Evolutionary conservation across 768 basidiomycete species (phyloP).

Genomic region (Tremella yokohamensis): DNA sequence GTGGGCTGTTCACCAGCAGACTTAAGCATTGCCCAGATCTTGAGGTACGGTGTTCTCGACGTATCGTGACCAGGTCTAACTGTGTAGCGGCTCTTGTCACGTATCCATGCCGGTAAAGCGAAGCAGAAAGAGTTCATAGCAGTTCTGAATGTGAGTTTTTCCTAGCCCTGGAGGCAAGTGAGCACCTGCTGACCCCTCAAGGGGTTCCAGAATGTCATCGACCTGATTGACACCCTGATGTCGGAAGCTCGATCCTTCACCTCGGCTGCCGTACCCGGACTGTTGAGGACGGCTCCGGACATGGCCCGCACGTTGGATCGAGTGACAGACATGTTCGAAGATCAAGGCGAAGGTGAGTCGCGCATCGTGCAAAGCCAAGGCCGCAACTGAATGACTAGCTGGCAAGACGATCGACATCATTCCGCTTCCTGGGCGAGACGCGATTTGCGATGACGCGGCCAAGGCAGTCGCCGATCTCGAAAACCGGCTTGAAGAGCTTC

Average conservation of each 20-base stretch:
- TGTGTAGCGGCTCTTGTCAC: slow-evolving; percentile 84
- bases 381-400: neutral
- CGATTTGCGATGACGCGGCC: slow-evolving; percentile 73
- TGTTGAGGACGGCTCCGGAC: slow-evolving; percentile 79
- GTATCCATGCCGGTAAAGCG: slow-evolving; percentile 89
- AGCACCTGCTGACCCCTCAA: slow-evolving; percentile 1
- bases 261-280: slow-evolving; percentile 68
- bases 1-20: slow-evolving; percentile 67
- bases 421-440: slow-evolving; percentile 80
- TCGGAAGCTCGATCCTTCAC: slow-evolving; percentile 69
- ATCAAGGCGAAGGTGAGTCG: slow-evolving; percentile 40
- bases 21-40: slow-evolving; percentile 78
- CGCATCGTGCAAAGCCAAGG: neutral
- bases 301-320: slow-evolving; percentile 60
- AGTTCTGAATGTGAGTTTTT: slow-evolving; percentile 63
- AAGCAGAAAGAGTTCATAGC: slow-evolving; percentile 81
- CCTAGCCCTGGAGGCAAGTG: neutral
- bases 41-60: slow-evolving; percentile 26
- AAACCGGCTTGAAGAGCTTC: slow-evolving; percentile 63
- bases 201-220: slow-evolving; percentile 66
- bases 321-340: slow-evolving; percentile 67
- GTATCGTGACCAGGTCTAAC: slow-evolving; percentile 10
- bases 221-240: slow-evolving; percentile 63
- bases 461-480: slow-evolving; percentile 70
- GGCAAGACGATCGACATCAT: slow-evolving; percentile 58